These are phyloP conservation scores for Epicoccum nigrum DNA, from an alignment of 2,329 filamentous ascomycete genomes.

Conservation along the genomic window DNA sequence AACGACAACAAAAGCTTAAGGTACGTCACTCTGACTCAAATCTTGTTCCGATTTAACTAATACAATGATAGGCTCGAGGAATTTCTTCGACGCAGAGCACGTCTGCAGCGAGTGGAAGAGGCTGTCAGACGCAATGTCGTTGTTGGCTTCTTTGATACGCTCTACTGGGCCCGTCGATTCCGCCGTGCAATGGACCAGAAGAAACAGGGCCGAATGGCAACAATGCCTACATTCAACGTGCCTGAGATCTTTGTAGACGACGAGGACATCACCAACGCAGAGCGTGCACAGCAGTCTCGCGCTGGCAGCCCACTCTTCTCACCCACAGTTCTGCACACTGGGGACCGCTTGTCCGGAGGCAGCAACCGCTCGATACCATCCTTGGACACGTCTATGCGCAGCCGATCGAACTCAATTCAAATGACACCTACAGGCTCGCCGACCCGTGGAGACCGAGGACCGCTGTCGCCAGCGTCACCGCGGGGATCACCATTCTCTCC, in stretches of 20 bases:
- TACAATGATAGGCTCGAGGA: constrained; percentile 72
- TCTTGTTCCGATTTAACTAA: neutral
- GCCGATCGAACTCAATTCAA: constrained; percentile 48
- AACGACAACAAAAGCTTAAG: constrained; percentile 94
- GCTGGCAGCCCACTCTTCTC: constrained; percentile 44
- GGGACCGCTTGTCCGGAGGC: constrained; percentile 35
- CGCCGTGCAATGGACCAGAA: constrained; percentile 75
- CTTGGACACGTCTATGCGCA: constrained; percentile 39
- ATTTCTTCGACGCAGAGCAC: constrained; percentile 85
- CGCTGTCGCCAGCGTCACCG: constrained; percentile 25
- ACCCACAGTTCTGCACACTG: constrained; percentile 35
- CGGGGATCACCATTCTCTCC: constrained; percentile 39
- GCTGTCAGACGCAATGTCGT: constrained; percentile 90
- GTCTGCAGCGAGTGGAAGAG: constrained; percentile 92
- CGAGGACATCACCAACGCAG: constrained; percentile 61
- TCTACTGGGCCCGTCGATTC: constrained; percentile 87
- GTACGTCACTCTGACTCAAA: constrained; percentile 50
- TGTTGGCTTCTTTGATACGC: constrained; percentile 91
- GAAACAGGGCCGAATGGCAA: constrained; percentile 73
- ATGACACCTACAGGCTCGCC: constrained; percentile 45
- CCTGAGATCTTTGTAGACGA: constrained; percentile 92
- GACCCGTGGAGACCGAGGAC: constrained; percentile 27
- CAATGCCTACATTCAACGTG: constrained; percentile 78
- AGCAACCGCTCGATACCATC: constrained; percentile 34
- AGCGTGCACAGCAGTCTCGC: constrained; percentile 44